Evolutionary conservation across 1,139 yeast genomes (phyloP), one percentile per base, ranked within the genome.

Genomic region (Hyphopichia buzzinii): DNA sequence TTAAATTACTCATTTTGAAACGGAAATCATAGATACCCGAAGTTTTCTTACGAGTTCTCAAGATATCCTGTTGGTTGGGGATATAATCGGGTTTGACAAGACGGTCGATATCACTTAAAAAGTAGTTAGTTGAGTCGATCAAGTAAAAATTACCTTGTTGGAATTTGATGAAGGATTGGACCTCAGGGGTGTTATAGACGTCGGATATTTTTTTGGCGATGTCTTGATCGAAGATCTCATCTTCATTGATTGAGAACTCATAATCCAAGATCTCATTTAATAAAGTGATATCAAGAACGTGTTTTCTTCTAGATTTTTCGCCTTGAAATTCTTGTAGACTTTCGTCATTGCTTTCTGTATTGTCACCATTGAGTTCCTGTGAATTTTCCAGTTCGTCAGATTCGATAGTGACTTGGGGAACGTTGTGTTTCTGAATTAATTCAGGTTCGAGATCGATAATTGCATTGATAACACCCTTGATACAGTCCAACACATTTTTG

Each of bases 31-130:
- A 87, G 32, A 89, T 87, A 63, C 97, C 97, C 1, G 95, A 84
- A 0, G 97, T 89, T 64, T 87, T 89, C 55, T 87, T 86, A 64
- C 97, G 81, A 8, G 96, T 88, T 46, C 95, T 74, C 45, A 89
- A 71, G 30, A 89, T 80, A 62, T 89, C 97, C 35, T 80, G 77
- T 17, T 78, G 83, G 16, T 76, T 74, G 2, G 97, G 97, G 13
- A 81, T 54, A 56, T 85, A 89, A 40, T 75, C 73, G 1, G 74
- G 69, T 16, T 66, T 56, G 3, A 82, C 64, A 33, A 89, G 82
- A 46, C 96, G 70, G 25, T 70, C 72, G 31, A 88, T 59, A 51
- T 82, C 82, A 25, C 79, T 74, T 49, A 88, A 75, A 55, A 89
- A 88, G 57, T 90, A 90, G 37, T 74, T 71, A 1, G 96, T 90